Base-by-base conservation (phyloP, 495 filamentous ascomycete genomes). In the Lentithecium fluviatile region DNA sequence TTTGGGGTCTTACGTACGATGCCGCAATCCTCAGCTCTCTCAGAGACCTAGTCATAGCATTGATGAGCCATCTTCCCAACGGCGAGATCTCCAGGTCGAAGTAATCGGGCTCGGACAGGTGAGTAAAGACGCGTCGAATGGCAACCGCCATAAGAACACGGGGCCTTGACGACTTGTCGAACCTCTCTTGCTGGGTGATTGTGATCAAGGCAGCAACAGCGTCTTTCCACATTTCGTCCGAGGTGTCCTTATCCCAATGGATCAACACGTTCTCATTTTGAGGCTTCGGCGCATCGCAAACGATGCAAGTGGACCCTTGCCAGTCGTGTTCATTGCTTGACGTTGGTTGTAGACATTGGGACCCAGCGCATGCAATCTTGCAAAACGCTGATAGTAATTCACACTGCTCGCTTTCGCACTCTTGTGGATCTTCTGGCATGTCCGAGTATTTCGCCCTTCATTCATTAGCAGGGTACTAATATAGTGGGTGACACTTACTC, bases 21-120 rank as follows among this genome's bases (percentile, higher is more conserved):
- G 91, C 88, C 24, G 87, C 88, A 69, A 96, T 80, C 12, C 94
- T 85, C 49, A 97, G 76, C 68, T 97, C 94, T 69, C 94, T 83
- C 21, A 88, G 72, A 6, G 92, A 93, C 69, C 91, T 96, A 47
- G 83, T 82, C 20, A 96, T 75, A 2, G 88, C 90, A 56, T 85
- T 80, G 1, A 97, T 71, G 68, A 90, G 94, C 80, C 89, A 91
- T 67, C 90, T 84, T 0, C 90, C 91, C 42, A 88, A 76, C 0
- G 72, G 59, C 7, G 88, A 90, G 6, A 68, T 75, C 38, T 82
- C 80, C 2, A 97, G 73, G 60, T 91, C 82, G 56, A 93, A 73
- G 56, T 88, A 77, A 11, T 76, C 73, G 6, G 73, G 45, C 55
- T 79, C 75, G 1, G 73, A 70, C 0, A 82, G 83, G 73, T 95